phyloP scores from a whole-genome alignment of 1,284 basidiomycete species.

The Tylopilus sp. region DNA sequence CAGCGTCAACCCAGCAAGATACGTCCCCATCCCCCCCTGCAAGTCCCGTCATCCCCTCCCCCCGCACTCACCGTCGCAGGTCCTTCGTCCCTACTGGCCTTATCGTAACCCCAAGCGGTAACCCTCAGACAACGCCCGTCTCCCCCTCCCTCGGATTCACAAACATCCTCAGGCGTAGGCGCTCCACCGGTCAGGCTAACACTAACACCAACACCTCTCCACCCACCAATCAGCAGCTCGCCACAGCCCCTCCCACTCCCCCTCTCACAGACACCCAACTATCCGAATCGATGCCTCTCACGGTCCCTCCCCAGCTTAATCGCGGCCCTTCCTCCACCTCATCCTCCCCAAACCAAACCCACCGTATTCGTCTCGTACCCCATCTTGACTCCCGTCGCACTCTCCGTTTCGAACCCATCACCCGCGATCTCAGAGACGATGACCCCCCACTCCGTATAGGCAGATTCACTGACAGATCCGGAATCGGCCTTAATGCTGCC shows the following conservation, averaged over 20 bases:
- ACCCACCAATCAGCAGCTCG: slow-evolving; percentile 8
- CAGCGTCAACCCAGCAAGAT: slow-evolving; percentile 9
- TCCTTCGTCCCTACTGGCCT: slow-evolving; percentile 26
- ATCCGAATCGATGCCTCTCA: slow-evolving; percentile 22
- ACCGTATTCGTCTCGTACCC: slow-evolving; percentile 85
- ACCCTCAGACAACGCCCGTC: slow-evolving; percentile 21
- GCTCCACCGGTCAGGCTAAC: slow-evolving; percentile 44
- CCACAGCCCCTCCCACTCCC: slow-evolving; percentile 15
- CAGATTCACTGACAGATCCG: slow-evolving; percentile 85
- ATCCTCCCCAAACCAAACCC: slow-evolving; percentile 24
- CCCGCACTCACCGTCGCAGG: slow-evolving; percentile 23
- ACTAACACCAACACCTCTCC: slow-evolving; percentile 17
- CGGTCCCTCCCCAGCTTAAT: slow-evolving; percentile 24
- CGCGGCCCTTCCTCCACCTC: slow-evolving; percentile 26
- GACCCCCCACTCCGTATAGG: slow-evolving; percentile 80
- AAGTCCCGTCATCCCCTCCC: slow-evolving; percentile 8
- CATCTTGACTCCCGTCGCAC: slow-evolving; percentile 89
- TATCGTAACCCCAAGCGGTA: slow-evolving; percentile 20
- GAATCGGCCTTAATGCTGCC: slow-evolving; percentile 61
- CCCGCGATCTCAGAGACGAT: slow-evolving; percentile 72
- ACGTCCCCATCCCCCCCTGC: slow-evolving; percentile 23
- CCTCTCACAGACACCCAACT: slow-evolving; percentile 4
- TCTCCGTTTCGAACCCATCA: slow-evolving; percentile 90
- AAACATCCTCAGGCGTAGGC: slow-evolving; percentile 48
- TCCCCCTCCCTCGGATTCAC: slow-evolving; percentile 36